These are phyloP conservation scores for Crataegus laevigata DNA, from an alignment of 306 rosid species.

Conservation along the genomic window DNA sequence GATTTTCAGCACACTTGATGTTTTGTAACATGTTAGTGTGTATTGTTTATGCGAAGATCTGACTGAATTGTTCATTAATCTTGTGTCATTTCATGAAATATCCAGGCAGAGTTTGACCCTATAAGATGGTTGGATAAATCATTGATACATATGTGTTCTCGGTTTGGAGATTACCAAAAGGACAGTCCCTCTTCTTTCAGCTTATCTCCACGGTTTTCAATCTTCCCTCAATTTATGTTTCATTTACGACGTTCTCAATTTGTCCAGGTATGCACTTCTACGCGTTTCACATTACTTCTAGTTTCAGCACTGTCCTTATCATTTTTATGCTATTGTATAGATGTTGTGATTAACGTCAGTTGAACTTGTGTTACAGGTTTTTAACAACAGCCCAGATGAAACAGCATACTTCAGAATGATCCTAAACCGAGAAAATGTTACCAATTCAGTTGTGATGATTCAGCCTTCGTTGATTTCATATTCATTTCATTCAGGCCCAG, in stretches of 20 bases:
- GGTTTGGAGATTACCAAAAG: slow-evolving; percentile 88
- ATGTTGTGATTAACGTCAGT: slow-evolving; percentile 5
- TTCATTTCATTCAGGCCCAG: slow-evolving; percentile 86
- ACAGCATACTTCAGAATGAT: slow-evolving; percentile 98
- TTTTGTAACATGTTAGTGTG: background rate
- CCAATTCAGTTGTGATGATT: slow-evolving; percentile 94
- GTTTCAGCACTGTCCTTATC: background rate
- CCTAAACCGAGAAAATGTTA: slow-evolving; percentile 82
- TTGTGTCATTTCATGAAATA: slow-evolving; percentile 19
- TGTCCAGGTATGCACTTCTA: slow-evolving; percentile 64
- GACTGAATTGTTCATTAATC: background rate
- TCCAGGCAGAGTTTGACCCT: slow-evolving; percentile 98
- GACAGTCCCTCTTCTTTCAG: slow-evolving; percentile 82
- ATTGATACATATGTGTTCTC: slow-evolving; percentile 80
- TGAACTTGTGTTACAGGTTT: slow-evolving; percentile 50
- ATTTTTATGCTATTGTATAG: background rate
- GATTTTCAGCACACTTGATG: background rate
- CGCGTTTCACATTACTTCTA: slow-evolving; percentile 7
- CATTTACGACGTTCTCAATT: slow-evolving; percentile 93
- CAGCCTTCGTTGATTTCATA: slow-evolving; percentile 93
- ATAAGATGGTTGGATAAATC: slow-evolving; percentile 98
- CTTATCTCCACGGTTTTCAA: slow-evolving; percentile 91
- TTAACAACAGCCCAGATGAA: slow-evolving; percentile 98
- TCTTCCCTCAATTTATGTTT: slow-evolving; percentile 94
- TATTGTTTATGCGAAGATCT: no score